phyloP scores from a whole-genome alignment of 2,329 filamentous ascomycete genomes.

The Colletotrichum cuscutae region DNA sequence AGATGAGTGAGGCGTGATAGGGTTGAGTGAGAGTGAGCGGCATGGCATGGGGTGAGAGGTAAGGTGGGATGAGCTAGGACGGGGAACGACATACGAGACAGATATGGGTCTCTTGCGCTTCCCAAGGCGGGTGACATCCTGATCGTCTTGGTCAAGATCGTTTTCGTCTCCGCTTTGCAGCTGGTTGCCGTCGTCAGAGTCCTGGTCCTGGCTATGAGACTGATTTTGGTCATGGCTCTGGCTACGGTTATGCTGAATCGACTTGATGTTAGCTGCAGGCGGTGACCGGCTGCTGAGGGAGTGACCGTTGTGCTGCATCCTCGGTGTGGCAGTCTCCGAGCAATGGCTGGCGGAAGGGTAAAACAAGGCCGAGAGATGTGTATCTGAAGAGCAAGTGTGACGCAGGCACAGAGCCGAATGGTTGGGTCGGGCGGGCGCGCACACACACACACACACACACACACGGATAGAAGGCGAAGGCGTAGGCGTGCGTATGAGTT shows the following conservation, averaged over 20 bases:
- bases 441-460: neutral
- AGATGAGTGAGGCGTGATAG: constrained; percentile 29
- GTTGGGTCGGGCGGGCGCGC: constrained; percentile 44
- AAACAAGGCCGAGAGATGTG: constrained; percentile 13
- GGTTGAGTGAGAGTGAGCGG: constrained; percentile 21
- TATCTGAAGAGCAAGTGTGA: neutral
- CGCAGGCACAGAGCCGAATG: constrained; percentile 19
- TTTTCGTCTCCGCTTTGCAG: constrained; percentile 56
- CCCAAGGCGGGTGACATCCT: constrained; percentile 54
- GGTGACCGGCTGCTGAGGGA: constrained; percentile 33
- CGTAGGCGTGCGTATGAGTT: constrained; percentile 34
- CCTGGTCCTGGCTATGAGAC: constrained; percentile 42
- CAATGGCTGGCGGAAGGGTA: neutral
- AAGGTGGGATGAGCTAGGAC: constrained; percentile 7
- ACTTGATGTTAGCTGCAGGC: constrained; percentile 29
- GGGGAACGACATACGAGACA: constrained; percentile 62
- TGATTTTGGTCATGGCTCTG: constrained; percentile 9
- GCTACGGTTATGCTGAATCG: neutral
- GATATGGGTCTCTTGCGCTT: constrained; percentile 71
- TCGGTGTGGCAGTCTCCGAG: constrained; percentile 14
- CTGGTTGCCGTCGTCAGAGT: constrained; percentile 59
- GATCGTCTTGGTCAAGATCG: constrained; percentile 56
- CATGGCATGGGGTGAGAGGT: neutral
- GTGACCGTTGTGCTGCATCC: constrained; percentile 38
- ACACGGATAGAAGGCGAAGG: neutral